A percentile compares a stretch with the other conserved stretches of the same genome.
These are phyloP conservation scores for Metarhizium robertsii DNA, from an alignment of 2,329 filamentous ascomycete species.

Conservation along the genomic window DNA sequence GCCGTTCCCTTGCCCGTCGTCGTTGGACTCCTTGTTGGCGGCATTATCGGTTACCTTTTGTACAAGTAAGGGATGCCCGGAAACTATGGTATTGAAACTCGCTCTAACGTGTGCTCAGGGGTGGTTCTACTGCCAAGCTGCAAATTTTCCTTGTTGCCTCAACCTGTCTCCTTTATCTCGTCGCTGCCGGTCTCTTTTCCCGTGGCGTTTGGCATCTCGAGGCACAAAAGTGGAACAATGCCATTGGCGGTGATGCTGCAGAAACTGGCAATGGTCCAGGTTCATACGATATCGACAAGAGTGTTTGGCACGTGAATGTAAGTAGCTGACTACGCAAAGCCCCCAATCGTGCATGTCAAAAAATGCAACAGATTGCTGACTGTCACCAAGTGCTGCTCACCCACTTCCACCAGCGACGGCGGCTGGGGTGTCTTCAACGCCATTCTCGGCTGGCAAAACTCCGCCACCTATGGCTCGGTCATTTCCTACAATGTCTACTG, in stretches of 20 bases:
- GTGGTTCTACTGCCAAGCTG: slow-evolving; percentile 31
- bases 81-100: not conserved
- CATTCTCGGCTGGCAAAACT: slow-evolving; percentile 80
- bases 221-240: slow-evolving; percentile 56
- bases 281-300: slow-evolving; percentile 69
- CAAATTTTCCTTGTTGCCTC: slow-evolving; percentile 75
- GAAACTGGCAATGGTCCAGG: slow-evolving; percentile 52
- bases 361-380: not conserved
- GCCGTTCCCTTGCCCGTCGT: slow-evolving; percentile 72
- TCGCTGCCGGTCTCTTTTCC: slow-evolving; percentile 75
- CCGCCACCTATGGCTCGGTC: slow-evolving; percentile 78
- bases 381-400: slow-evolving; percentile 61
- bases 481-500: slow-evolving; percentile 86
- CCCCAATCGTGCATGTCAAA: not conserved
- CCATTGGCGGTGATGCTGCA: slow-evolving; percentile 48
- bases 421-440: slow-evolving; percentile 87
- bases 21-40: slow-evolving; percentile 59
- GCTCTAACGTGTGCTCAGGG: slow-evolving; percentile 16
- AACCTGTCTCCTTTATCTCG: slow-evolving; percentile 76
- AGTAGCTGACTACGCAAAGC: slow-evolving; percentile 19
- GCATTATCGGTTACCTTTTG: slow-evolving; percentile 59
- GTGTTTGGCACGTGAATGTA: slow-evolving; percentile 76
- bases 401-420: slow-evolving; percentile 56
- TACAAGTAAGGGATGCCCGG: slow-evolving; percentile 54
- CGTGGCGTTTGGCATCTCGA: slow-evolving; percentile 68